Base-by-base conservation (phyloP, 2,329 filamentous ascomycete species). In the Ambrosiella cleistominuta region DNA sequence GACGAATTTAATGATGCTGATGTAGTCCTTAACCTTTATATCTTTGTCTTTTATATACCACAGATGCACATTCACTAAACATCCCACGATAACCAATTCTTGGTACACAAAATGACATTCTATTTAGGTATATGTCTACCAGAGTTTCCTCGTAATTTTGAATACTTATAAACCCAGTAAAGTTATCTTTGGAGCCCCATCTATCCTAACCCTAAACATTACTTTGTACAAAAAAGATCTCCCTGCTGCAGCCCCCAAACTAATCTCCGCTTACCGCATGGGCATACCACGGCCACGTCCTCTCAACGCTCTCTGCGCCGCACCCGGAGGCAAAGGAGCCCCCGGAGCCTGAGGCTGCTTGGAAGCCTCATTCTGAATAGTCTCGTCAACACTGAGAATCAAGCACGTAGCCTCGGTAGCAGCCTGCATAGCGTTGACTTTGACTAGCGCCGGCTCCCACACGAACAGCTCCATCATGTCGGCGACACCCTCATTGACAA, bases 361-460 rank as follows among this genome's bases (percentile, higher is more conserved):
- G 66, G 88, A 95, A 75, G 97, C 90, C 75, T 98, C 88, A 72
- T 98, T 98, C 72, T 83, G 89, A 72, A 98, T 97, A 39, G 93
- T 98, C 81, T 98, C 93, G 68, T 98, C 93, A 59, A 98, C 93
- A 65, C 88, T 86, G 66, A 98, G 74, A 64, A 98, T 97, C 74
- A 98, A 74, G 74, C 93, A 98, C 64, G 86, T 86, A 19, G 93
- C 93, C 74, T 98, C 93, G 38, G 90, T 90, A 56, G 93, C 93
- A 17, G 93, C 91, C 74, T 95, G 89, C 63, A 98, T 85, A 64
- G 93, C 93, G 71, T 98, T 98, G 70, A 94, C 78, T 82, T 98
- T 98, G 68, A 98, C 87, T 63, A 97, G 75, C 53, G 87, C 86
- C 5, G 93, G 93, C 74, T 98, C 93, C 93, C 93, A 98, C 47